Evolutionary conservation across 345 rosid species (phyloP).

Genomic region (Psidium guajava): DNA sequence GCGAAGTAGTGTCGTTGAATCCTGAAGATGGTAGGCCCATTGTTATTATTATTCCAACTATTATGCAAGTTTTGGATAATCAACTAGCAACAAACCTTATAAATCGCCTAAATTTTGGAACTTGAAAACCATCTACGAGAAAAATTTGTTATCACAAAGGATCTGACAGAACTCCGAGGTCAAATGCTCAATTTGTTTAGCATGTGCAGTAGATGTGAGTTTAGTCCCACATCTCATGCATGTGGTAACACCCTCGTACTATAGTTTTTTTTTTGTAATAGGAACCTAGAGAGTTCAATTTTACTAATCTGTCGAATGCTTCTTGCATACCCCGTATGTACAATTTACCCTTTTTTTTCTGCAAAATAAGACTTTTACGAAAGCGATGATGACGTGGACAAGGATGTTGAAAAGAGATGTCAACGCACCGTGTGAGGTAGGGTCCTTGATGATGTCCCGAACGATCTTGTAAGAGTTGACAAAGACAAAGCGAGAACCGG

Average conservation of each 20-base stretch:
- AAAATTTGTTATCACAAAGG: not conserved
- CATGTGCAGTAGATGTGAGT: not conserved
- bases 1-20: not conserved
- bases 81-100: not conserved
- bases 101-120: not conserved
- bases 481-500: constrained; percentile 14
- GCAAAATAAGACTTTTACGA: not conserved
- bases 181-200: not conserved
- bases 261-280: not conserved
- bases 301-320: not conserved
- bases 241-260: not conserved
- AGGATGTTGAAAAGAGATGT: not conserved
- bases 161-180: not conserved
- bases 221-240: not conserved
- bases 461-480: constrained; percentile 42
- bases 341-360: not conserved
- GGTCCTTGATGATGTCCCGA: constrained; percentile 23
- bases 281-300: not conserved
- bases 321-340: not conserved
- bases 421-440: constrained; percentile 19
- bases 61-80: not conserved
- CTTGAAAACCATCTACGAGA: not conserved
- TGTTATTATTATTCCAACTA: not conserved
- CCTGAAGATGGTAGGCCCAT: not conserved
- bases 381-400: too few relatives aligned